Base-by-base conservation (phyloP, 139 green algal species). In the Tetradesmus obliquus region DNA sequence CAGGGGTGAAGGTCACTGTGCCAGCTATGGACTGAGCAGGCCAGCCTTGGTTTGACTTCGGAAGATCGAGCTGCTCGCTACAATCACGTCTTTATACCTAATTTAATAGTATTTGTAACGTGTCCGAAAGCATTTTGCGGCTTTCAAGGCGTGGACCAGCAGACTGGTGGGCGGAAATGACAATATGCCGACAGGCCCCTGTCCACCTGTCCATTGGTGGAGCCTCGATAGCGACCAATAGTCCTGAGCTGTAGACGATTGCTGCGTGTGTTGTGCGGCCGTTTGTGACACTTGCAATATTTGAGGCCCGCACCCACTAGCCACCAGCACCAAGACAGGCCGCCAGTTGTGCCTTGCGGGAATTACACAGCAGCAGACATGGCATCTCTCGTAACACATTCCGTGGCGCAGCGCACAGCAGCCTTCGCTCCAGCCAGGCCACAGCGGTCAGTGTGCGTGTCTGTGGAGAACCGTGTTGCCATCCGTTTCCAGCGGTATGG, bases 401-500 rank as follows among this genome's bases (percentile, higher is more conserved):
- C 66, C 66, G 66, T 76, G 66, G 66, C 66, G 17, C 66, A 24
- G 66, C 55, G 88, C 4, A 58, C 88, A 87, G 88, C 88, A 71
- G 88, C 84, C 17, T 76, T 76, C n/a, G 66, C 66, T 76, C 66
- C 66, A 76, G 66, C 66, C 66, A 76, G 66, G 66, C 66, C 66
- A 76, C 66, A 76, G 66, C 66, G 66, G 66, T 76, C 66, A 76
- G 66, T 76, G 66, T 76, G 66, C 66, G 66, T 76, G 66, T 76
- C 66, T 76, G 92, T 98, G 57, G 96, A 98, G 93, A 95, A 96
- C 93, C 89, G 94, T 5, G 96, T 98, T 62, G 92, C 93, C 51
- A 96, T 99, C 57, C 97, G 98, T 20, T 99, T 99, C 93, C 97
- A 97, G 76, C 95, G 97, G 2, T 95, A 97, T 88, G 98, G 98